Percentiles rank a stretch among this genome's conserved stretches.
Conservation (phyloP, 441 rosid genomes). For the Adansonia gregorii region DNA sequence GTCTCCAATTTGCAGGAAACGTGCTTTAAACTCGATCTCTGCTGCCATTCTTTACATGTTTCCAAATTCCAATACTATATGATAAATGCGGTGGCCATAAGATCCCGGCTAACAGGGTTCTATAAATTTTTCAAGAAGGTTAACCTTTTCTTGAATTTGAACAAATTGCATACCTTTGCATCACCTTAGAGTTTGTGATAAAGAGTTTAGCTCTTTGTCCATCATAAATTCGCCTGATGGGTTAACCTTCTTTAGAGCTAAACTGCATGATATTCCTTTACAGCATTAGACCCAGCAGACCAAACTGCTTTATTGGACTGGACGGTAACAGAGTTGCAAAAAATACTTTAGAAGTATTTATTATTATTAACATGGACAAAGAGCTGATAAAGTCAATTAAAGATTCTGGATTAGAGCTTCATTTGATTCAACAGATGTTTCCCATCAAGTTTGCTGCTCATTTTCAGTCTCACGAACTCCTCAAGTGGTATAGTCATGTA, state of each 20-base stretch:
- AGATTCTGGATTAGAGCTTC: conserved; percentile 31
- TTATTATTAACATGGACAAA: not conserved
- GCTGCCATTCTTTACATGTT: not conserved
- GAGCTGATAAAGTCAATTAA: not conserved
- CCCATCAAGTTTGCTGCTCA: conserved; percentile 37
- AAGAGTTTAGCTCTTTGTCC: too few relatives aligned
- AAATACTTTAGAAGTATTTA: not conserved
- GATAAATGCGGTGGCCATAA: not conserved
- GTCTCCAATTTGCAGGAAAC: not conserved
- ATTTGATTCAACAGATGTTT: not conserved
- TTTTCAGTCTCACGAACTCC: conserved; percentile 26
- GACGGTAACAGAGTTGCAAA: too few relatives aligned
- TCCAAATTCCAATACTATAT: not conserved
- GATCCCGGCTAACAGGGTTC: not conserved
- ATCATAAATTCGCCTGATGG: too few relatives aligned
- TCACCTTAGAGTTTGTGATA: not conserved
- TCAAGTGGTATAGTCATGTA: conserved; percentile 28
- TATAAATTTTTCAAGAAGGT: not conserved
- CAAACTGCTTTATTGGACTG: not conserved
- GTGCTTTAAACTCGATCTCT: not conserved
- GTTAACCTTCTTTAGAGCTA: too few relatives aligned
- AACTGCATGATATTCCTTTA: too few relatives aligned
- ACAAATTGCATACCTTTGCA: not conserved
- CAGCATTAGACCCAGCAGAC: not conserved
- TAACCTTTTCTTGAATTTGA: not conserved